Evolutionary conservation across 345 rosid genomes (phyloP).

Genomic region (Euphorbia peplus): DNA sequence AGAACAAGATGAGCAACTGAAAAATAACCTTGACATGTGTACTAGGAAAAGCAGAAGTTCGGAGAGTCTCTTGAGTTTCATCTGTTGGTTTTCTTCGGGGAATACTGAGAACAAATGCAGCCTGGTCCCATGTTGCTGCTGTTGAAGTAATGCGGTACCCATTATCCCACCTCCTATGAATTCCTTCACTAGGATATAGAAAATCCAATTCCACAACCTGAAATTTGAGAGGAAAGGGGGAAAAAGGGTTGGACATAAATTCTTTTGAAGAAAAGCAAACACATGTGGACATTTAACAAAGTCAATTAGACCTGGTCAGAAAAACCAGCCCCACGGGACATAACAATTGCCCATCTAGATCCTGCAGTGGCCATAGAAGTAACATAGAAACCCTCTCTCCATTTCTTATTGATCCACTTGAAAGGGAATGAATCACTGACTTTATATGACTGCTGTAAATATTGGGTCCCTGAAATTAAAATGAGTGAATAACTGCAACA

Average conservation of each 20-base stretch:
- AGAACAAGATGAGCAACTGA: background rate
- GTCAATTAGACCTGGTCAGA: constrained; percentile 69
- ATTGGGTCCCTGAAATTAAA: constrained; percentile 67
- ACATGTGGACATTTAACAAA: constrained; percentile 7
- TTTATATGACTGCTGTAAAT: constrained; percentile 94
- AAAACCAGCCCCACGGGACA: constrained; percentile 94
- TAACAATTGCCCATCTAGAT: constrained; percentile 91
- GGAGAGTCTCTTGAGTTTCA: constrained; percentile 95
- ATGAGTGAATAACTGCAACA: constrained; percentile 7
- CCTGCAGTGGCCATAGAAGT: constrained; percentile 98
- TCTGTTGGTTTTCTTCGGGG: constrained; percentile 84
- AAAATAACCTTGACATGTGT: constrained; percentile 80
- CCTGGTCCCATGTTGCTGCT: constrained; percentile 90
- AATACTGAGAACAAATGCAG: constrained; percentile 90
- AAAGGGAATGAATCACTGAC: constrained; percentile 95
- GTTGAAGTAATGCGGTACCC: constrained; percentile 94
- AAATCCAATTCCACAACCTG: constrained; percentile 98
- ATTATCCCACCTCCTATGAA: constrained; percentile 91
- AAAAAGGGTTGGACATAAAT: background rate
- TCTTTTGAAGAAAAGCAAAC: background rate
- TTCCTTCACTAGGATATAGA: constrained; percentile 97
- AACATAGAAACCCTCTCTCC: constrained; percentile 91
- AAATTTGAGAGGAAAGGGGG: constrained; percentile 6
- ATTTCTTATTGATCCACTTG: constrained; percentile 96
- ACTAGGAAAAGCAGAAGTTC: constrained; percentile 96